A percentile compares a stretch with the other conserved stretches of the same genome.
Evolutionary conservation across 2,329 filamentous ascomycete genomes (phyloP).

Genomic region (Endocalyx cinctus): DNA sequence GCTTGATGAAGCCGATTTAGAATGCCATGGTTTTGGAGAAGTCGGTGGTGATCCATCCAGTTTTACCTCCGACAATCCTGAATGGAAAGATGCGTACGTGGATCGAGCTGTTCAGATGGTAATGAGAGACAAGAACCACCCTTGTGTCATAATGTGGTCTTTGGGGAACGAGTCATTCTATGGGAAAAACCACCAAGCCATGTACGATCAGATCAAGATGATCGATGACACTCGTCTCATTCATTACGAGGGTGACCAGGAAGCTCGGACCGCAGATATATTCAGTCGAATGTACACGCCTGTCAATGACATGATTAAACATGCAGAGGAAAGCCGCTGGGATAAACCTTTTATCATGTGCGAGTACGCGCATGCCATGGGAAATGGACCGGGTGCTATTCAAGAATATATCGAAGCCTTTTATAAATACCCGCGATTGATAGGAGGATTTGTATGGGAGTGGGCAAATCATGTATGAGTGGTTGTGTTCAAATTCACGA

Average conservation of each 20-base stretch:
- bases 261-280: slow-evolving; percentile 57
- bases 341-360: slow-evolving; percentile 54
- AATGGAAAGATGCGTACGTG: slow-evolving; percentile 61
- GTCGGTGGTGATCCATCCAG: slow-evolving; percentile 38
- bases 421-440: slow-evolving; percentile 51
- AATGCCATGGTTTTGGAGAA: slow-evolving; percentile 47
- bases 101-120: slow-evolving; percentile 63
- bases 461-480: slow-evolving; percentile 55
- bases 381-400: slow-evolving; percentile 64
- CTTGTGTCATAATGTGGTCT: slow-evolving; percentile 66
- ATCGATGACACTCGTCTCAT: slow-evolving; percentile 54
- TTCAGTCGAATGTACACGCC: slow-evolving; percentile 62
- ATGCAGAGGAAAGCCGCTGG: slow-evolving; percentile 38
- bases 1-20: slow-evolving; percentile 53
- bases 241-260: slow-evolving; percentile 61
- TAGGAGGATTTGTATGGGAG: slow-evolving; percentile 64
- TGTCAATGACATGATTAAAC: slow-evolving; percentile 38
- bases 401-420: slow-evolving; percentile 65
- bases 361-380: slow-evolving; percentile 62
- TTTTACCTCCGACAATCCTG: slow-evolving; percentile 56
- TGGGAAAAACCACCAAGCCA: slow-evolving; percentile 61
- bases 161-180: slow-evolving; percentile 70
- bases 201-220: slow-evolving; percentile 59
- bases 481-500: too few relatives aligned
- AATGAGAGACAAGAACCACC: slow-evolving; percentile 54